Evolutionary conservation across 1,284 basidiomycete species (phyloP), one percentile per base, ranked within the genome.

Genomic region (Fomitopsis pinicola): DNA sequence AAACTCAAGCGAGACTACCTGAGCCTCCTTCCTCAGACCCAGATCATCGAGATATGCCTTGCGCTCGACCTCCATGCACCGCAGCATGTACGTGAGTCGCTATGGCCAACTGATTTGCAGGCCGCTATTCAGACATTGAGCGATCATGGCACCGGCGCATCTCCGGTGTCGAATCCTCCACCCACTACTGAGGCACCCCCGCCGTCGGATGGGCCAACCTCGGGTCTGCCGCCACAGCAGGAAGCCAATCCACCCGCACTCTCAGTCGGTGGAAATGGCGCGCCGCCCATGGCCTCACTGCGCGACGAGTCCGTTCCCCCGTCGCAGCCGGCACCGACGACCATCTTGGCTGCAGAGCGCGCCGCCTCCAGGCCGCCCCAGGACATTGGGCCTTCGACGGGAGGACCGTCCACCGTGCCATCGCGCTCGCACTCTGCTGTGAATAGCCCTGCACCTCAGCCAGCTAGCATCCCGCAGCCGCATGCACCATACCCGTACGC

Each of bases 11-110:
- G 82, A 64, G 80, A 82, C 63, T 92, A 91, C 75, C 77, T 92
- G 46, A 78, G 79, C 33, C 78, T 90, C 22, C 77, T 92, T 8
- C 80, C 85, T 17, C 82, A 80, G 38, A 79, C 82, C 53, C 87
- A 89, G 74, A 81, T 91, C 69, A 87, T 91, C 67, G 89, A 91
- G 64, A 84, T 91, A 65, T 89, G 89, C 69, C 78, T 92, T 55
- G 79, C 80, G 33, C 85, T 91, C 65, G 89, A 92, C 67, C 72
- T 82, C 9, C 82, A 90, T 75, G 85, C 83, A 1, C 85, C 88
- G 5, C 73, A 79, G 36, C 82, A 85, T 64, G 71, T 86, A 56
- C 84, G 82, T 71, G 78, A 76, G 58, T 75, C 82, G 28, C 73
- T 91, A 71, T 92, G 90, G 88, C 89, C 89, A 9, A 69, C 76